Base-by-base conservation (phyloP, 1,284 basidiomycete genomes). In the Coriolopsis trogii region DNA sequence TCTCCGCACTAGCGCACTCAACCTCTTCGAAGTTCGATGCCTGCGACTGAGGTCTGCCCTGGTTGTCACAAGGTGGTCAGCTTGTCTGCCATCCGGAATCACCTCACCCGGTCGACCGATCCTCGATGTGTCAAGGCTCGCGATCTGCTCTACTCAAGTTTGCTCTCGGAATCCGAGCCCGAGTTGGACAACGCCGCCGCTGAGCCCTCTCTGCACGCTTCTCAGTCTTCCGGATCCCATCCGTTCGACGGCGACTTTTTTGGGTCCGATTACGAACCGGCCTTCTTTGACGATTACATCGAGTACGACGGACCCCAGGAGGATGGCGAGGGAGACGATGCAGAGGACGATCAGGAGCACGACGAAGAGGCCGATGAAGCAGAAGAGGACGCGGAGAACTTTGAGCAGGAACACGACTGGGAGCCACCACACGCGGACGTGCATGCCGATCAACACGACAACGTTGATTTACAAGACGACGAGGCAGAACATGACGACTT, bases 241-340 rank as follows among this genome's bases (percentile, higher is more conserved):
- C 8, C 23, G n/a, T 51, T 51, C 18, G 37, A 25, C 6, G 49
- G 49, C 6, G 49, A 51, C 16, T 45, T 25, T 38, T 51, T 34
- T 21, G 49, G 49, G n/a, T n/a, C n/a, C 4, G 36, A 33, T 13
- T 40, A 51, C 42, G 16, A 38, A 13, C 23, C 37, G 1, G 13
- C 24, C 2, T 31, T 41, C 9, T 49, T 49, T 23, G 40, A 49
- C 9, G 40, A 49, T 33, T 41, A 28, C 13, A 26, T 31, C 21
- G 31, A 49, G 12, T 23, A 41, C 26, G 20, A 44, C 20, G 4
- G 28, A 16, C 21, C 16, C 18, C 16, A 21, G 9, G 21, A 25
- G 23, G 37, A 39, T 18, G 30, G 25, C 16, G 40, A 36, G 3
- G 21, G 33, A 28, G 47, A 44, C 12, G 42, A 25, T 24, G 9